Conservation (phyloP, 2,329 filamentous ascomycete species). For the Epichloe uncinata region DNA sequence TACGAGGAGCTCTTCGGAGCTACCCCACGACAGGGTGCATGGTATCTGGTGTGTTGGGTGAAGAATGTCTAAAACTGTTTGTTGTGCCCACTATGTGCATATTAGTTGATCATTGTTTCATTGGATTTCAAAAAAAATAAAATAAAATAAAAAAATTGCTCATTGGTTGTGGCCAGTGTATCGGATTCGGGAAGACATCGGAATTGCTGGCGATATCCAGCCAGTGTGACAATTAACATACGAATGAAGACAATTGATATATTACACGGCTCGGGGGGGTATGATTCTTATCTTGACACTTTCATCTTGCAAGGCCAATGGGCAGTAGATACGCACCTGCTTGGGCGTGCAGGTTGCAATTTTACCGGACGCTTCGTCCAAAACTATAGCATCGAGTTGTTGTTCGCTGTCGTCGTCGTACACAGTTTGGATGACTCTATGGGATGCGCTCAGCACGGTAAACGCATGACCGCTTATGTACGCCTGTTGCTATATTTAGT, state of each 20-base stretch:
- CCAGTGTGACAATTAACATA: no score
- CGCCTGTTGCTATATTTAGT: conserved; percentile 35
- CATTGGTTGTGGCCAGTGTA: no score
- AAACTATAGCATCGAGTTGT: conserved; percentile 57
- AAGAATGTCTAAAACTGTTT: conserved; percentile 43
- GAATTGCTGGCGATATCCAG: no score
- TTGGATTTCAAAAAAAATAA: no score
- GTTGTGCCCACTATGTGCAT: conserved; percentile 43
- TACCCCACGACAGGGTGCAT: conserved; percentile 68
- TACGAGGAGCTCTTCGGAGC: conserved; percentile 69
- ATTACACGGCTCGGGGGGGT: not conserved
- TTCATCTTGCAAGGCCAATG: conserved; percentile 56
- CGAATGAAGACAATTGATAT: not conserved
- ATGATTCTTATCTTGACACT: conserved; percentile 49
- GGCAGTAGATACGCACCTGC: conserved; percentile 64
- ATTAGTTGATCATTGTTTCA: no score
- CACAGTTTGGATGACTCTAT: conserved; percentile 73
- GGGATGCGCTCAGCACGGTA: conserved; percentile 63
- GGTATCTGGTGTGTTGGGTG: conserved; percentile 19
- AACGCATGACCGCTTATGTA: conserved; percentile 87
- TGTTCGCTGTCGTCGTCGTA: conserved; percentile 63
- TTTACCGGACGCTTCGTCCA: conserved; percentile 74
- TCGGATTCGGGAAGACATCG: no score
- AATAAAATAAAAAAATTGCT: no score
- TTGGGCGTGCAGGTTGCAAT: conserved; percentile 61